Evolutionary conservation across 2,329 filamentous ascomycete genomes (phyloP).

Genomic region (Gaeumannomyces tritici): DNA sequence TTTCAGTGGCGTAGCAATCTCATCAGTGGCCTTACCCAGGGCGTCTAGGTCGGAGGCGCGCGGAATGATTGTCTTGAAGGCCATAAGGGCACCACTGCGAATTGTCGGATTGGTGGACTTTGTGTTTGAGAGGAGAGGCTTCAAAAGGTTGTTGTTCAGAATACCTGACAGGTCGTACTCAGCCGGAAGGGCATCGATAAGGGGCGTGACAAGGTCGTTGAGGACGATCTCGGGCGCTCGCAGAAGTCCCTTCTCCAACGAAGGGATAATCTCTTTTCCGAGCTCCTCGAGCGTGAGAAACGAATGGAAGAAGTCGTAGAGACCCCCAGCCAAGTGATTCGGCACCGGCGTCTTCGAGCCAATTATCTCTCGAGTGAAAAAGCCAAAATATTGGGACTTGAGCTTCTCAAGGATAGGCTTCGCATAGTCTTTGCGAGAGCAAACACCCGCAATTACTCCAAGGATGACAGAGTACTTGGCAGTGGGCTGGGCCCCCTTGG

Average conservation of each 20-base stretch:
- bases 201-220: constrained; percentile 63
- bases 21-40: constrained; percentile 62
- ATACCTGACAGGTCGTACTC: constrained; percentile 69
- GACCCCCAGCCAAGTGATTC: constrained; percentile 58
- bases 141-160: constrained; percentile 64
- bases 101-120: constrained; percentile 81
- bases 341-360: constrained; percentile 67
- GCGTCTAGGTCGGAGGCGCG: constrained; percentile 47
- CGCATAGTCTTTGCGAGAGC: constrained; percentile 56
- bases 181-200: constrained; percentile 60
- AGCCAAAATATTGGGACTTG: constrained; percentile 68
- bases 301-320: constrained; percentile 72
- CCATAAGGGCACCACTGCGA: constrained; percentile 63
- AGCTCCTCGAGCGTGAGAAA: constrained; percentile 70
- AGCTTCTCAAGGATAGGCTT: constrained; percentile 52
- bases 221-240: constrained; percentile 85
- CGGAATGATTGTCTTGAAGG: constrained; percentile 61
- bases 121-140: constrained; percentile 79
- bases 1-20: constrained; percentile 72
- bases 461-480: constrained; percentile 69
- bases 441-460: constrained; percentile 81
- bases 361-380: constrained; percentile 78
- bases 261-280: constrained; percentile 63
- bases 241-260: constrained; percentile 80
- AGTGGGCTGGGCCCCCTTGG: constrained; percentile 54